phyloP scores from a whole-genome alignment of 192 early-diverging fungal species.

The Dispira simplex region DNA sequence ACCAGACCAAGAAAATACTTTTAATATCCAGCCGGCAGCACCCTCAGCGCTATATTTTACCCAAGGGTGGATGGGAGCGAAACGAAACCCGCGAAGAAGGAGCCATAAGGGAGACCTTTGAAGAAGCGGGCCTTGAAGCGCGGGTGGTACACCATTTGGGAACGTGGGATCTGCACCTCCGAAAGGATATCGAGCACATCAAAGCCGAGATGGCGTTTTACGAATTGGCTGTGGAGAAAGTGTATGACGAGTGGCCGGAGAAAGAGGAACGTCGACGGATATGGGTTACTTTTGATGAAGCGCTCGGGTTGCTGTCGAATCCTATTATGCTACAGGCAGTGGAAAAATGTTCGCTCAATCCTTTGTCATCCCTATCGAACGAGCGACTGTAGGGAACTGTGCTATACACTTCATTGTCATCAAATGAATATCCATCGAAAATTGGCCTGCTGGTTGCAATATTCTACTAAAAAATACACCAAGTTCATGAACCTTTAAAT shows the following conservation, averaged over 20 bases:
- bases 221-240: not conserved
- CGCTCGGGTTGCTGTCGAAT: not conserved
- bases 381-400: no score
- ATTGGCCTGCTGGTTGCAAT: no score
- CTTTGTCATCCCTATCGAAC: no score
- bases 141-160: not conserved
- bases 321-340: not conserved
- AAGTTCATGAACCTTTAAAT: no score
- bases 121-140: not conserved
- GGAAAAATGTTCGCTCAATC: not conserved
- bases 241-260: not conserved
- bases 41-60: not conserved
- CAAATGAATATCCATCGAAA: no score
- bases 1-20: not conserved
- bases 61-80: constrained; percentile 1
- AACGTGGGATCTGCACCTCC: not conserved
- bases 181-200: not conserved
- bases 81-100: not conserved
- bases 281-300: not conserved
- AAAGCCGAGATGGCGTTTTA: not conserved
- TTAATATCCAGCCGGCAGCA: not conserved
- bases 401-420: no score
- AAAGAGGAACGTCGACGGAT: not conserved
- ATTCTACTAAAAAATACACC: no score
- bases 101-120: not conserved